Conservation (phyloP, 129 eudicot genomes). For the Arctium minus region DNA sequence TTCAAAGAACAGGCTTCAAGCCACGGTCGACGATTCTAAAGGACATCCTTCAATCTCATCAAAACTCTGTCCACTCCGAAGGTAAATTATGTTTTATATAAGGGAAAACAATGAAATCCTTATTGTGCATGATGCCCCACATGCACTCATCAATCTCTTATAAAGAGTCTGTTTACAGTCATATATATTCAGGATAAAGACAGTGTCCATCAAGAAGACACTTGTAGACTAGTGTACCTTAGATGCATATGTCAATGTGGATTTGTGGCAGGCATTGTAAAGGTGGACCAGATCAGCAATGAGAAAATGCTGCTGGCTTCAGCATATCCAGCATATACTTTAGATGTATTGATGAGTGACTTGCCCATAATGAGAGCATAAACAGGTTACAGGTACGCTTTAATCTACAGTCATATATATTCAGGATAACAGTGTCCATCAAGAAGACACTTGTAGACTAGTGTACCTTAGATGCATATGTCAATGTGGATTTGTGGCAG, state of each 20-base stretch:
- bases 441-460: too few relatives aligned
- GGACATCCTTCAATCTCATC: not conserved
- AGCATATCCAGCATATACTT: not conserved
- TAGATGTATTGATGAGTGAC: not conserved
- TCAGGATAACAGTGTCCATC: too few relatives aligned
- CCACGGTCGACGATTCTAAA: not conserved
- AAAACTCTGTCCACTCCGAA: not conserved
- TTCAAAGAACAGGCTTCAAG: not conserved
- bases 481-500: not conserved
- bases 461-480: not conserved
- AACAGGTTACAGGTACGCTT: not conserved
- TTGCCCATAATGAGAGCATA: not conserved
- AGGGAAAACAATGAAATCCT: not conserved
- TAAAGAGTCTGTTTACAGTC: not conserved
- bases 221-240: not conserved
- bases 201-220: not conserved
- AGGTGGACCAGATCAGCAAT: not conserved
- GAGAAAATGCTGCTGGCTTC: not conserved
- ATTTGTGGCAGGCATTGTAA: not conserved
- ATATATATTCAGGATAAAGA: not conserved
- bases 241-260: not conserved
- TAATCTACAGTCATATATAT: too few relatives aligned
- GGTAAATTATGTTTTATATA: not conserved
- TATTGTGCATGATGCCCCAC: too few relatives aligned
- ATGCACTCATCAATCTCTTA: not conserved